A percentile compares a stretch with the other conserved stretches of the same genome.
phyloP scores from a whole-genome alignment of 1,284 basidiomycete species.

The Apiotrichum mycotoxinovorans region DNA sequence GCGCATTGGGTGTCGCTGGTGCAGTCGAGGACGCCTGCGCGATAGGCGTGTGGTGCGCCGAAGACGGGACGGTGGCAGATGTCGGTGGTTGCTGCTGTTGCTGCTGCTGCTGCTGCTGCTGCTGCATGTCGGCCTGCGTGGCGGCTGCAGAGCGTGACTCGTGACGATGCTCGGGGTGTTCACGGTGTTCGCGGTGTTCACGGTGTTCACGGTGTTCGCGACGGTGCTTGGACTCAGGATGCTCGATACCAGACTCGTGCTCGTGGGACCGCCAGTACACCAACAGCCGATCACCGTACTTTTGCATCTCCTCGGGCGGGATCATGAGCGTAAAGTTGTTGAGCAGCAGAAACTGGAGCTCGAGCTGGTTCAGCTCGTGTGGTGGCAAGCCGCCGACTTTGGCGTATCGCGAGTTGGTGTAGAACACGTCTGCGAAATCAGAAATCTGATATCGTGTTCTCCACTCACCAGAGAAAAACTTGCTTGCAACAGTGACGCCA shows the following conservation, averaged over 20 bases:
- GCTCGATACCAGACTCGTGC: conserved; percentile 14
- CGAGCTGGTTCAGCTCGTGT: conserved; percentile 90
- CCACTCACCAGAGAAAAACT: conserved; percentile 73
- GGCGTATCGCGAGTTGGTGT: conserved; percentile 98
- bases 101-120: neutral
- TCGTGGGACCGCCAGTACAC: conserved; percentile 51
- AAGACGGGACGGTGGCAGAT: neutral
- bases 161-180: neutral
- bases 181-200: conserved; percentile 6
- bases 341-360: conserved; percentile 91
- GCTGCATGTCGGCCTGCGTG: neutral
- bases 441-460: neutral
- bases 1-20: neutral
- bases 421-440: conserved; percentile 75
- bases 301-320: conserved; percentile 85
- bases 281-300: conserved; percentile 83
- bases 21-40: neutral
- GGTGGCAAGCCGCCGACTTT: conserved; percentile 96
- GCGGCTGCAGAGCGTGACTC: neutral
- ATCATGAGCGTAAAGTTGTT: conserved; percentile 93
- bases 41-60: neutral
- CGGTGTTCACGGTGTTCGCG: conserved; percentile 6
- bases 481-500: conserved; percentile 95
- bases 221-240: conserved; percentile 5
- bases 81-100: neutral